Conservation (phyloP, 495 filamentous ascomycete genomes). For the Daldinia bambusicola region DNA sequence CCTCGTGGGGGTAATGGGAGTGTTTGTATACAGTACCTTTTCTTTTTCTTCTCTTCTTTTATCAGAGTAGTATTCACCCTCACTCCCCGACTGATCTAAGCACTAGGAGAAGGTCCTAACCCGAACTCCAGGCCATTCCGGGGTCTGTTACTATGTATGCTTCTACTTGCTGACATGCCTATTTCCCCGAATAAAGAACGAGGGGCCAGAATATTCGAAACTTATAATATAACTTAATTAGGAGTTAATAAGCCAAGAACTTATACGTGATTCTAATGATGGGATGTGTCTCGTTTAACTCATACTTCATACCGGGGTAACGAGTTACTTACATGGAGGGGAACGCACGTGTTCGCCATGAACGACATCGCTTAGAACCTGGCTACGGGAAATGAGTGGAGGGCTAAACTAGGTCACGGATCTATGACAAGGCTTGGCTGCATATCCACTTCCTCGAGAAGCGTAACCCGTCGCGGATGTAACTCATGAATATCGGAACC, state of each 20-base stretch:
- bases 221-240: constrained; percentile 19
- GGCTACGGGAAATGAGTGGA: neutral
- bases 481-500: constrained; percentile 1
- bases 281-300: neutral
- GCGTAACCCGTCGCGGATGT: constrained; percentile 1
- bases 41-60: neutral
- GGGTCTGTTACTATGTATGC: neutral
- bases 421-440: constrained; percentile 8
- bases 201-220: neutral
- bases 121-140: constrained; percentile 28
- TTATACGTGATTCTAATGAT: constrained; percentile 1
- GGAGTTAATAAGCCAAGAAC: constrained; percentile 13
- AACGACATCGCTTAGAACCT: neutral
- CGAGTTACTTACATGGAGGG: neutral
- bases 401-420: neutral
- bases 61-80: neutral
- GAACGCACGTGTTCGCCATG: neutral
- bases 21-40: neutral
- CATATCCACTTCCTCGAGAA: neutral
- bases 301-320: neutral
- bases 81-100: neutral
- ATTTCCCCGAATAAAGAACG: neutral
- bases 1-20: constrained; percentile 2
- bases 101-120: constrained; percentile 5
- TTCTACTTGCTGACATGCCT: constrained; percentile 4